A percentile compares a stretch with the other conserved stretches of the same genome.
Conservation (phyloP, 2,329 filamentous ascomycete genomes). For the Emmonsiellopsis sp. region DNA sequence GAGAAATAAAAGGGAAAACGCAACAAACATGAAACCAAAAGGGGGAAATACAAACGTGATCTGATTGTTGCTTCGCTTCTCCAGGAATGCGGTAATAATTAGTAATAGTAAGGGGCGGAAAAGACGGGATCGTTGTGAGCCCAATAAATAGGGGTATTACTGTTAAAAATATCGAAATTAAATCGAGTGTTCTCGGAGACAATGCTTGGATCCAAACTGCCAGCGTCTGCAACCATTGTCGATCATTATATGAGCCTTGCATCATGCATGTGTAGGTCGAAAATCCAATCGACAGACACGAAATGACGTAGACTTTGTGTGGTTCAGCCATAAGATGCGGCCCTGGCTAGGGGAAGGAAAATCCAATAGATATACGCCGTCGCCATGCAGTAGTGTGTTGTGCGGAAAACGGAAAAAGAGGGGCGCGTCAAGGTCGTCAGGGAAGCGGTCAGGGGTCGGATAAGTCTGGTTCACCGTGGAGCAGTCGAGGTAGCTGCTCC, state of each 20-base stretch:
- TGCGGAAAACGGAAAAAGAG: neutral
- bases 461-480: neutral
- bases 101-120: neutral
- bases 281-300: neutral
- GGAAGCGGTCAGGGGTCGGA: neutral
- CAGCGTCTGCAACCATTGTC: neutral
- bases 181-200: neutral
- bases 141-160: neutral
- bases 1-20: neutral
- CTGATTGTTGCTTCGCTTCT: no score
- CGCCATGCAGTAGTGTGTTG: constrained; percentile 1
- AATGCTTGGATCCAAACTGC: neutral
- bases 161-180: neutral
- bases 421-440: neutral
- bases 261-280: neutral
- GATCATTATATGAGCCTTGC: neutral
- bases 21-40: neutral
- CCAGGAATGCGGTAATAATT: neutral
- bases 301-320: neutral
- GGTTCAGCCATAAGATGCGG: neutral
- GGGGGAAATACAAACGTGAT: neutral
- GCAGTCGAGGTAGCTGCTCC: neutral
- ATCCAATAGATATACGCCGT: neutral
- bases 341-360: neutral
- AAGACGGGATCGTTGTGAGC: neutral